These are phyloP conservation scores for Vitis rupestris DNA, from an alignment of 164 flowering plant species.

Conservation along the genomic window DNA sequence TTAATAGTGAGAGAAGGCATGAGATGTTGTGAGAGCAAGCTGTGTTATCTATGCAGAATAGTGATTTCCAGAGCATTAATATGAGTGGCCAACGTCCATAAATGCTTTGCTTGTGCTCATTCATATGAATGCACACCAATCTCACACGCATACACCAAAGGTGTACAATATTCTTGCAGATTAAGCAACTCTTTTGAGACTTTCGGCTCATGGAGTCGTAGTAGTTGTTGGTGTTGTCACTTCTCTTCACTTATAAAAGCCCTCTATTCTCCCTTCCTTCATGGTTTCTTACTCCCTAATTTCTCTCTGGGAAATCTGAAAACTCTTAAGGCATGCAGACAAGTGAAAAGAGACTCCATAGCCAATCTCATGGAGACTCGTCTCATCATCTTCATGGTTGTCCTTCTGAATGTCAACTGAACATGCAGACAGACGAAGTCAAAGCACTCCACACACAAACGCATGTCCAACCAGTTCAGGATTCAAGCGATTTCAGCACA, in stretches of 20 bases:
- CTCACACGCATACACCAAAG: too few species aligned
- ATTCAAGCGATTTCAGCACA: slow-evolving; percentile 9
- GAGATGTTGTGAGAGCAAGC: too few species aligned
- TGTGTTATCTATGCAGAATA: too few species aligned
- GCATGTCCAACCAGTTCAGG: background rate
- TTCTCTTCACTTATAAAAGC: background rate
- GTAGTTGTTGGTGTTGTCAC: too few species aligned
- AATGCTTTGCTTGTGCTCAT: too few species aligned
- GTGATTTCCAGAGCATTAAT: too few species aligned
- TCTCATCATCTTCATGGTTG: background rate
- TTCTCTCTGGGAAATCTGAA: background rate
- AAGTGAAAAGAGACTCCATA: background rate
- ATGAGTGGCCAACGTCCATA: too few species aligned
- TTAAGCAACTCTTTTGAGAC: too few species aligned
- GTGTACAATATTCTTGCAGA: too few species aligned
- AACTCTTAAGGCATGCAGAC: background rate
- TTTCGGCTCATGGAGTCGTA: too few species aligned
- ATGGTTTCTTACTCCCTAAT: background rate
- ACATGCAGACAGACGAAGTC: background rate
- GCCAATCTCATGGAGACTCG: background rate
- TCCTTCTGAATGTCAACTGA: slow-evolving; percentile 1
- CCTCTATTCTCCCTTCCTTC: background rate
- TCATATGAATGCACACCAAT: too few species aligned
- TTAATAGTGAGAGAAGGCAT: too few species aligned
- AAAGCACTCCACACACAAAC: background rate